A percentile compares a stretch with the other conserved stretches of the same genome.
phyloP scores from a whole-genome alignment of 129 eudicot genomes.

The Saposhnikovia divaricata region DNA sequence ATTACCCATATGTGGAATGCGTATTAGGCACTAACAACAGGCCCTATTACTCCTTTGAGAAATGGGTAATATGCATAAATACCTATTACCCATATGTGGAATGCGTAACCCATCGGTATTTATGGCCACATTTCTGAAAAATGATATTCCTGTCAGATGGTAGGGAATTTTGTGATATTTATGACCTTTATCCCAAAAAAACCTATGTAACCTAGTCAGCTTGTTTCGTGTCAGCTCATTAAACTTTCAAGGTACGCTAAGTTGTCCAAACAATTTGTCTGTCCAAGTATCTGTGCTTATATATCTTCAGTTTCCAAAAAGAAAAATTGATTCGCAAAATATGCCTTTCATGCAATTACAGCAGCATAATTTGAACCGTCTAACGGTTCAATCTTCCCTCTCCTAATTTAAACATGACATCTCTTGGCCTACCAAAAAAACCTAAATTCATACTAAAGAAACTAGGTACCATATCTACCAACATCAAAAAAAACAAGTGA shows the following conservation, averaged over 20 bases:
- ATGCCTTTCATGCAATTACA: no score
- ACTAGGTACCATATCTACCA: not conserved
- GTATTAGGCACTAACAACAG: no score
- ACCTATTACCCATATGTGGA: no score
- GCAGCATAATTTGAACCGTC: not conserved
- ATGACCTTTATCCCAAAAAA: not conserved
- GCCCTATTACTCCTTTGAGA: no score
- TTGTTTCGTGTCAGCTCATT: no score
- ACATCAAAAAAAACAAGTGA: not conserved
- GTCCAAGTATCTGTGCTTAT: not conserved
- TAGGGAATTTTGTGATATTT: no score
- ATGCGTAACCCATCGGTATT: no score
- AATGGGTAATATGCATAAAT: no score
- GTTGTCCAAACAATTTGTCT: not conserved
- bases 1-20: no score
- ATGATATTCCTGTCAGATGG: no score
- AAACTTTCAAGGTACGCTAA: not conserved
- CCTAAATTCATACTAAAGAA: not conserved
- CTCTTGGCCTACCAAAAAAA: slow-evolving; percentile 13
- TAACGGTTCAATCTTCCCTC: not conserved
- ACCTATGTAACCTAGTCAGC: not conserved
- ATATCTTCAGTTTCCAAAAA: not conserved
- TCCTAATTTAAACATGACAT: not conserved
- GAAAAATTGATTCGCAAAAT: not conserved
- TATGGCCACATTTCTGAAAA: no score